Evolutionary conservation across 257 asterid genomes (phyloP).

Genomic region (Thymus mandschuricus): DNA sequence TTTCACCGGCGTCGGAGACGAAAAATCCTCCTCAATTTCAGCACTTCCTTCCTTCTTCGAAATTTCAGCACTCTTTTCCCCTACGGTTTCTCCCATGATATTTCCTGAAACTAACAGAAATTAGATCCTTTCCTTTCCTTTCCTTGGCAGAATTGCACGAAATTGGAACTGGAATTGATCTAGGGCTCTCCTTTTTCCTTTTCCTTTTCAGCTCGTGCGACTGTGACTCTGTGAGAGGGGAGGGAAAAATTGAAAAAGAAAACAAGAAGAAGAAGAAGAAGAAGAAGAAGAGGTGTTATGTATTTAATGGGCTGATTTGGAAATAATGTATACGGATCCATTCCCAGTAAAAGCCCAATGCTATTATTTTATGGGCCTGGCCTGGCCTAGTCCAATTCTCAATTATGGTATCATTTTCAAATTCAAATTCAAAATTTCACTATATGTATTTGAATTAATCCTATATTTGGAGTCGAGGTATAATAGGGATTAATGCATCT

Average conservation of each 20-base stretch:
- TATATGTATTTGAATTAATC: background rate
- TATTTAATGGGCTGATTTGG: constrained; percentile 16
- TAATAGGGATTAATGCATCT: background rate
- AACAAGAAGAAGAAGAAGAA: constrained; percentile 8
- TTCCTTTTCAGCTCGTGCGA: too few species aligned
- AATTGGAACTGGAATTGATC: constrained; percentile 28
- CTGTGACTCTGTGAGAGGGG: too few species aligned
- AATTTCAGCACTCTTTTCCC: constrained; percentile 7
- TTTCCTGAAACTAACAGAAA: constrained; percentile 25
- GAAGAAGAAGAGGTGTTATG: background rate
- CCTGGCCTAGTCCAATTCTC: background rate
- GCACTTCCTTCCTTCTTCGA: constrained; percentile 31
- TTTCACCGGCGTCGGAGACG: constrained; percentile 68
- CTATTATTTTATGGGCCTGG: too few species aligned
- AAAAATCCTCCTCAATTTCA: constrained; percentile 41
- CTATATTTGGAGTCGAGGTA: background rate
- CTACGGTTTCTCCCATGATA: constrained; percentile 43
- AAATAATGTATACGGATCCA: background rate
- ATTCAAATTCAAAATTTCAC: background rate
- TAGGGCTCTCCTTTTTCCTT: constrained; percentile 28
- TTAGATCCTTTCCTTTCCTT: too few species aligned
- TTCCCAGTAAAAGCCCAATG: background rate
- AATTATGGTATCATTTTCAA: background rate
- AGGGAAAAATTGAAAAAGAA: constrained; percentile 31
- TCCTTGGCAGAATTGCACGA: constrained; percentile 10